Evolutionary conservation across 2,329 filamentous ascomycete genomes (phyloP).

Genomic region (Trichoderma sp.): DNA sequence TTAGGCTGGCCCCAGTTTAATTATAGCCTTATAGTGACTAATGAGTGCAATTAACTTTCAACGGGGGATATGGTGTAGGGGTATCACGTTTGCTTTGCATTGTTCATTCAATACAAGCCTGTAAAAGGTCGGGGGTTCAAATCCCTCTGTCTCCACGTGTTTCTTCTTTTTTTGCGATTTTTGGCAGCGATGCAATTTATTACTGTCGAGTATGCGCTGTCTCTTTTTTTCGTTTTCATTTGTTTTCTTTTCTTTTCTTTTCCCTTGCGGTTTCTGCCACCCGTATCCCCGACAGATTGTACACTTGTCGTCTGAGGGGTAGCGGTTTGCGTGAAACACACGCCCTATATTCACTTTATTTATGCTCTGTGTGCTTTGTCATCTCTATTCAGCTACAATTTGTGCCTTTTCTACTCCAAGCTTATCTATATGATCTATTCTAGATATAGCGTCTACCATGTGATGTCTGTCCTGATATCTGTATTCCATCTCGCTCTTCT

Average conservation of each 20-base stretch:
- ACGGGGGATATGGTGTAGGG: constrained; percentile 20
- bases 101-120: constrained; percentile 17
- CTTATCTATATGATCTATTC: background rate
- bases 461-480: background rate
- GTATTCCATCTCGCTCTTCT: background rate
- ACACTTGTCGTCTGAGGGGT: background rate
- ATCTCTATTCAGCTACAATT: background rate
- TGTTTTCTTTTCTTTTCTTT: background rate
- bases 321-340: no score
- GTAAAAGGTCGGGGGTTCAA: constrained; percentile 21
- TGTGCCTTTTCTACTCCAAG: background rate
- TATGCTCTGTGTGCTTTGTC: background rate
- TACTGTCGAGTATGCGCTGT: background rate
- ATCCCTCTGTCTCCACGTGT: constrained; percentile 20
- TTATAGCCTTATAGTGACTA: background rate
- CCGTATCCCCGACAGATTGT: background rate
- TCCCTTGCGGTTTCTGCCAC: background rate
- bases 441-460: background rate
- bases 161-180: constrained; percentile 13
- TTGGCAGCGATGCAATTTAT: background rate
- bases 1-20: background rate
- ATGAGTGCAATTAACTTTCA: background rate
- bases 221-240: background rate
- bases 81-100: constrained; percentile 21
- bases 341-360: background rate